These are phyloP conservation scores for Nosema muscidifuracis DNA, from an alignment of 371 early-diverging fungal genomes.

Conservation along the genomic window DNA sequence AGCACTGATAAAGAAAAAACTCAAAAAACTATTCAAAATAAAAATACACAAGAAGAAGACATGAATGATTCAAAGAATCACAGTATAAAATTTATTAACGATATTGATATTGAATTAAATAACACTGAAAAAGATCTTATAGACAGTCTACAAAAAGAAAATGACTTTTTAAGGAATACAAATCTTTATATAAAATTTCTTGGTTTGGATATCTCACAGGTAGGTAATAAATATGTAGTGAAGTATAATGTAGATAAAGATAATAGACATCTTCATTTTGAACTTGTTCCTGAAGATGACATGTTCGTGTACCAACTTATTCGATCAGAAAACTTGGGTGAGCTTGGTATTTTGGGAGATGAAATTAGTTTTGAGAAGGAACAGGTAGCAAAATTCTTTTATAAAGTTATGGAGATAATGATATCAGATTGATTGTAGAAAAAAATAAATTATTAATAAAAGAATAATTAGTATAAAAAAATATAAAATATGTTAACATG, in stretches of 20 bases:
- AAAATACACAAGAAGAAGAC: background rate
- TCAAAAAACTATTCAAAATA: background rate
- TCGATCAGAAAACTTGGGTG: constrained; percentile 30
- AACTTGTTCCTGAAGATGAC: constrained; percentile 21
- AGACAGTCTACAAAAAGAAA: constrained; percentile 37
- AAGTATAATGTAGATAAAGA: constrained; percentile 19
- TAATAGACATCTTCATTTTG: constrained; percentile 36
- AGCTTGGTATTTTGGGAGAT: constrained; percentile 44
- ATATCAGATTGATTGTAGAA: constrained; percentile 15
- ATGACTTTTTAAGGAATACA: constrained; percentile 41
- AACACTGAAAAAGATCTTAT: constrained; percentile 41
- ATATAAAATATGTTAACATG: no score
- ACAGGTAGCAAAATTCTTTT: constrained; percentile 55
- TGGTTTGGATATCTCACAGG: constrained; percentile 41
- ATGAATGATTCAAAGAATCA: background rate
- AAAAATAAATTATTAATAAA: no score
- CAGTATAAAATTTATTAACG: background rate
- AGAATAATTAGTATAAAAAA: no score
- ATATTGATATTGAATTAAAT: constrained; percentile 22
- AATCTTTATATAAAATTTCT: constrained; percentile 34
- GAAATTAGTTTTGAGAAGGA: constrained; percentile 49
- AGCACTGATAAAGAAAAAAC: background rate
- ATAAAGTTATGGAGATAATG: constrained; percentile 47
- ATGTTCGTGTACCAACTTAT: constrained; percentile 43
- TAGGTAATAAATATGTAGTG: constrained; percentile 18